Evolutionary conservation across 2,329 filamentous ascomycete genomes (phyloP).

Genomic region (Fulvia fulva): DNA sequence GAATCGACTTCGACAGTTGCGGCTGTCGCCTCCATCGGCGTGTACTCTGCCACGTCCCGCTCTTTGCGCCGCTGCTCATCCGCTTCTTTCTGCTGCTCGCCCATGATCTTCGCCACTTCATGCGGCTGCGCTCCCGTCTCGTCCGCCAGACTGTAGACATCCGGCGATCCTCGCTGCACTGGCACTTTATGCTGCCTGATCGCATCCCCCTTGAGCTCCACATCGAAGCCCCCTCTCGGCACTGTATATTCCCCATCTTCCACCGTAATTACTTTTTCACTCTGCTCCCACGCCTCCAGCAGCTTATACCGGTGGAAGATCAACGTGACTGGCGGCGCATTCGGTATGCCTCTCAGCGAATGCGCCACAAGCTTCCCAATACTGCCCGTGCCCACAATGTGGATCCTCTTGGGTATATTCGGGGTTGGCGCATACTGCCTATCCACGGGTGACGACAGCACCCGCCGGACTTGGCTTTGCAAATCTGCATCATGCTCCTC

Average conservation of each 20-base stretch:
- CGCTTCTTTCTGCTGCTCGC: conserved; percentile 15
- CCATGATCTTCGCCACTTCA: conserved; percentile 24
- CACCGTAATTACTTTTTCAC: conserved; percentile 45
- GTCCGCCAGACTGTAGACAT: conserved; percentile 23
- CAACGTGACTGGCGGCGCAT: conserved; percentile 71
- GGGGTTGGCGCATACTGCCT: conserved; percentile 26
- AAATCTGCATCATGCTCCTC: background rate
- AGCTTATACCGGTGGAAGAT: conserved; percentile 60
- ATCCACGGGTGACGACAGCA: conserved; percentile 26
- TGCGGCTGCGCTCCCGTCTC: conserved; percentile 26
- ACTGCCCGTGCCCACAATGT: conserved; percentile 77
- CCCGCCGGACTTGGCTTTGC: background rate
- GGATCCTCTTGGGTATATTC: conserved; percentile 52
- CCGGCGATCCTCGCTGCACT: conserved; percentile 12
- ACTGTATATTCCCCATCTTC: conserved; percentile 41
- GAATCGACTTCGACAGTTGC: background rate
- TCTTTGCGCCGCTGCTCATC: background rate
- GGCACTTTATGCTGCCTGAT: conserved; percentile 37
- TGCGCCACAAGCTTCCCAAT: conserved; percentile 76
- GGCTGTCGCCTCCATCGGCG: conserved; percentile 1
- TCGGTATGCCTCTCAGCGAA: conserved; percentile 58
- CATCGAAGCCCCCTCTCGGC: conserved; percentile 41
- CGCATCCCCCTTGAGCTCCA: conserved; percentile 40
- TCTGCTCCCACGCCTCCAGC: conserved; percentile 46
- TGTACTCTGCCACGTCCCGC: conserved; percentile 1